A percentile compares a stretch with the other conserved stretches of the same genome.
phyloP scores from a whole-genome alignment of 2,329 filamentous ascomycete genomes.

The Ascochyta koolunga region DNA sequence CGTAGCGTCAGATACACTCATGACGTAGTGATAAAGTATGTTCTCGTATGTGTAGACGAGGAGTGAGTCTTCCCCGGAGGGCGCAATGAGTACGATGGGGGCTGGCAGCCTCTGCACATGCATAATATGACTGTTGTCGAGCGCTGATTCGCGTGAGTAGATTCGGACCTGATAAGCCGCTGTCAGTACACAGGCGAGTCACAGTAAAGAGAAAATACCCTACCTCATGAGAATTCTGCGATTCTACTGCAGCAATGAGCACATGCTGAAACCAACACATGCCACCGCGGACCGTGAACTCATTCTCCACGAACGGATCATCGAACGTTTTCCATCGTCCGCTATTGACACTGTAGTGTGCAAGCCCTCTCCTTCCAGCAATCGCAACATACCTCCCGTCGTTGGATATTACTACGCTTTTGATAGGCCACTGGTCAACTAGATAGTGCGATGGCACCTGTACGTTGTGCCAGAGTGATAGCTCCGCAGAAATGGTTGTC shows the following conservation, averaged over 20 bases:
- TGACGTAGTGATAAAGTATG: slow-evolving; percentile 91
- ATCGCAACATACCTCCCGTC: slow-evolving; percentile 95
- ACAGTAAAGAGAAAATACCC: slow-evolving; percentile 3
- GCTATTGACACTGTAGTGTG: slow-evolving; percentile 94
- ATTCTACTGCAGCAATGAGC: slow-evolving; percentile 90
- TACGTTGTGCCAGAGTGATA: slow-evolving; percentile 92
- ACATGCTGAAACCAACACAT: slow-evolving; percentile 99
- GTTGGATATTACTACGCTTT: slow-evolving; percentile 82
- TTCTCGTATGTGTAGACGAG: slow-evolving; percentile 98
- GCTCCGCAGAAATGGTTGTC: slow-evolving; percentile 88
- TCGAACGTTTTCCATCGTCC: slow-evolving; percentile 95
- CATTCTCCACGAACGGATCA: slow-evolving; percentile 79
- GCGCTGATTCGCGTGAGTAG: slow-evolving; percentile 82
- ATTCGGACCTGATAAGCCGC: slow-evolving; percentile 68
- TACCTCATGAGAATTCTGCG: slow-evolving; percentile 77
- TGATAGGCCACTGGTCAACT: slow-evolving; percentile 91
- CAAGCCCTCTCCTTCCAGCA: slow-evolving; percentile 89
- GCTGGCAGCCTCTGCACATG: slow-evolving; percentile 79
- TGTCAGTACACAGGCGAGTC: slow-evolving; percentile 6
- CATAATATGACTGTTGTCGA: slow-evolving; percentile 75
- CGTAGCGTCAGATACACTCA: slow-evolving; percentile 71
- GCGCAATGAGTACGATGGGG: slow-evolving; percentile 86
- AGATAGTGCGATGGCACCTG: slow-evolving; percentile 86
- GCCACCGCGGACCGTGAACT: slow-evolving; percentile 89
- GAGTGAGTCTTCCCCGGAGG: slow-evolving; percentile 90